Base-by-base conservation (phyloP, 2,329 filamentous ascomycete genomes). In the Fusarium globosum region DNA sequence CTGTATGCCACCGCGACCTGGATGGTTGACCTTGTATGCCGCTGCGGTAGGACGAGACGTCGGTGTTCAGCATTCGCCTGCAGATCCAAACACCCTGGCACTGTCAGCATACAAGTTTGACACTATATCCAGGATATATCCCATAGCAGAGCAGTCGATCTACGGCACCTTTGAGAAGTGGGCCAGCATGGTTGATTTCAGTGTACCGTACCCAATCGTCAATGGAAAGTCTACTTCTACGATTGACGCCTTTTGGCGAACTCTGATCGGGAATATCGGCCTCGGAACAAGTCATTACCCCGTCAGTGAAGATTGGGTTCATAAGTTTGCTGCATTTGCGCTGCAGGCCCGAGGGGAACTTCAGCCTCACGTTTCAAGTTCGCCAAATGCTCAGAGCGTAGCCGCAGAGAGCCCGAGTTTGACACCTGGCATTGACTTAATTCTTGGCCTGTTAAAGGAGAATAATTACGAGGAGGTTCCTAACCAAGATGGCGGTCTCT, bases 21-120 rank as follows among this genome's bases (percentile, higher is more conserved):
- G 14, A 12, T 39, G 2, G 4, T 1, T 14, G 4, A 55, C 35
- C 14, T 28, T 55, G 14, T 55, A 55, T 18, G 23, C 51, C 2
- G 20, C 35, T n/a, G 51, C 35, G 5, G 4, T 1, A 23, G 21
- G 46, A 4, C 46, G 28, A n/a, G 21, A n/a, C 12, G 21, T 49
- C 28, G 8, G 21, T 6, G 14, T 33, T 16, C 20, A 33, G 28
- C 6, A 49, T n/a, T 49, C 28, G 0, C 21, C 28, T 6, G 8
- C 28, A 0, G 21, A 49, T 0, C 23, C 23, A 2, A 8, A 53
- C 0, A 28, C 1, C 20, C 14, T 53, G 7, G 18, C 5, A 0
- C 0, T 53, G 11, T 28, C 14, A 3, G 35, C 51, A 1, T 28
- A 55, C 6, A 7, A 3, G 10, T 2, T 41, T 14, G 51, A 41